Evolutionary conservation across 2,329 filamentous ascomycete genomes (phyloP).

Genomic region (Penicillium sp.): DNA sequence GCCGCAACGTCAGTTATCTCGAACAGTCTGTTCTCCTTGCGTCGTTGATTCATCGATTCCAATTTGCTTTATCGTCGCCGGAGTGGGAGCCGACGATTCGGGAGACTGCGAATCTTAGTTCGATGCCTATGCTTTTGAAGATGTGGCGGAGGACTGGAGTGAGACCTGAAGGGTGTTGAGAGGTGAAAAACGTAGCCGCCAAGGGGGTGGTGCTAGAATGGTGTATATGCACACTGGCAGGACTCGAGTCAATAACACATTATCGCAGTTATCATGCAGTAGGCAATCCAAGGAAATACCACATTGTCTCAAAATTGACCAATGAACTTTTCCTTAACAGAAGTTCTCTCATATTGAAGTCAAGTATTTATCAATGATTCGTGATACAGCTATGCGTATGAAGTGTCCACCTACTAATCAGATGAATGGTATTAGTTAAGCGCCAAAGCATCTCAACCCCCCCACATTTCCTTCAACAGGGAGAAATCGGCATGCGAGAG

Average conservation of each 20-base stretch:
- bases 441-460: neutral
- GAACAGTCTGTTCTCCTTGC: conserved; percentile 49
- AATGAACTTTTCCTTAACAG: too few relatives aligned
- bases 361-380: neutral
- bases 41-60: conserved; percentile 45
- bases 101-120: conserved; percentile 17
- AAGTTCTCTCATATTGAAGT: neutral
- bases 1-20: conserved; percentile 42
- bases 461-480: neutral
- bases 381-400: neutral
- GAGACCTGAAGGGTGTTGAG: too few relatives aligned
- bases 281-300: neutral
- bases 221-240: neutral
- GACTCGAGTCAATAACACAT: neutral
- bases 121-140: conserved; percentile 16
- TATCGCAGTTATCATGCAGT: neutral
- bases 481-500: neutral
- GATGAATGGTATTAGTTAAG: neutral
- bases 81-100: conserved; percentile 29
- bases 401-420: neutral
- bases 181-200: neutral
- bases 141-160: conserved; percentile 1
- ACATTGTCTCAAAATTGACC: neutral
- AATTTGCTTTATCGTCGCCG: conserved; percentile 37
- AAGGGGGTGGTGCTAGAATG: neutral